Conservation (phyloP, 208 protist species). For the Acanthamoeba royreba region DNA sequence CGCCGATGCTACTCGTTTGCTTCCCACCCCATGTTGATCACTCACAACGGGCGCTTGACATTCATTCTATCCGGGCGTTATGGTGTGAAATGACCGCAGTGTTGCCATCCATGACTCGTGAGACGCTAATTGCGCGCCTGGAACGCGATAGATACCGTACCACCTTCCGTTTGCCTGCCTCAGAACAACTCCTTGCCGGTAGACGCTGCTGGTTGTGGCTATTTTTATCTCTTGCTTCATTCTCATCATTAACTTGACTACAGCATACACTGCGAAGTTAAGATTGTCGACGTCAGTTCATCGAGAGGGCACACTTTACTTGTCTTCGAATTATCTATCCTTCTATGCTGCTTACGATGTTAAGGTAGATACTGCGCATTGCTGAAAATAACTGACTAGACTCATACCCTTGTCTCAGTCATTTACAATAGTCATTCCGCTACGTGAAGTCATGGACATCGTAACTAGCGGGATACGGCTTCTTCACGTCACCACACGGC, state of each 20-base stretch:
- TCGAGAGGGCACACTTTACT: neutral
- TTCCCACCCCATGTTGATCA: neutral
- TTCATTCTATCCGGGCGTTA: neutral
- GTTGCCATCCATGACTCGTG: neutral
- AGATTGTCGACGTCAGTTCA: neutral
- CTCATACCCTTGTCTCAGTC: neutral
- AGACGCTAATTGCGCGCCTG: neutral
- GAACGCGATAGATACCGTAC: neutral
- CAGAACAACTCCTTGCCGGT: neutral
- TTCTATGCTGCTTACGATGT: neutral
- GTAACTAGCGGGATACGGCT: neutral
- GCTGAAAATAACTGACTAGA: too few relatives aligned
- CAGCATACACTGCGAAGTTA: neutral
- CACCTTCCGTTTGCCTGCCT: neutral
- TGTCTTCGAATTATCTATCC: neutral
- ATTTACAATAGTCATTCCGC: neutral
- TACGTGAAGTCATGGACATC: neutral
- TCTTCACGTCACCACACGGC: neutral
- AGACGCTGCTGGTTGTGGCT: neutral
- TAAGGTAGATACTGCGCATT: neutral
- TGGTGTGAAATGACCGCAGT: neutral
- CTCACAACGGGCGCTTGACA: neutral
- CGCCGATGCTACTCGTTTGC: neutral
- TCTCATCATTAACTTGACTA: neutral
- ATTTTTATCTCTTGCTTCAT: neutral